Evolutionary conservation across 257 asterid genomes (phyloP), one percentile per base, ranked within the genome.

Genomic region (Cinchona pubescens): DNA sequence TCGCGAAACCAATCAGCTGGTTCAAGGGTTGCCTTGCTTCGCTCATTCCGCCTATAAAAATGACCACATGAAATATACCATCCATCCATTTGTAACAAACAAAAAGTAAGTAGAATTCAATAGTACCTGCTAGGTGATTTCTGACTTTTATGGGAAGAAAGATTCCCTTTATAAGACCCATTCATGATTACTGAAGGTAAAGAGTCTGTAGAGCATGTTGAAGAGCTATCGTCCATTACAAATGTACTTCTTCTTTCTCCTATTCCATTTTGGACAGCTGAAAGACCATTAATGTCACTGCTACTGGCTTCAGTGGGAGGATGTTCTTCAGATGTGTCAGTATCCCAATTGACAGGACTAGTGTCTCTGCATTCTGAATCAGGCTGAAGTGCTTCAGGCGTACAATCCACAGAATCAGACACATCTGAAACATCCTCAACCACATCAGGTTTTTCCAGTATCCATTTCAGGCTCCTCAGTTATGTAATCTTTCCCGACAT

Each of bases 141-240:
- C 77, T 78, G 85, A 69, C 79, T 86, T 78, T 85, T 88, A 73
- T 78, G 79, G 66, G 78, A 75, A 45, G 72, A 71, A 71, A 73
- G 60, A 69, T 75, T 79, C 74, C 86, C 86, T 43, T 77, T 84
- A 51, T 74, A 83, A 69, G 86, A 79, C 60, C 82, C 86, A 75
- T 78, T 90, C 71, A 75, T 72, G 45, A 71, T 79, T 37, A 81
- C 90, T 16, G 94, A 87, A 69, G 93, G 94, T 76, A 89, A 85
- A 3, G 98, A 91, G 82, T 93, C 98, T 23, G 96, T 88, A 71
- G 97, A 96, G 83, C 97, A 91, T 61, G 95, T 88, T 59, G 98
- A 96, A 56, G 97, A 93, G 86, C 90, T 93, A 80, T 96, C 99
- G 70, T 91, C 98, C 80, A 92, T 74, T 27, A 78, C 79, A 40